phyloP scores from a whole-genome alignment of 1,139 yeast species.

The Pichia sp. region DNA sequence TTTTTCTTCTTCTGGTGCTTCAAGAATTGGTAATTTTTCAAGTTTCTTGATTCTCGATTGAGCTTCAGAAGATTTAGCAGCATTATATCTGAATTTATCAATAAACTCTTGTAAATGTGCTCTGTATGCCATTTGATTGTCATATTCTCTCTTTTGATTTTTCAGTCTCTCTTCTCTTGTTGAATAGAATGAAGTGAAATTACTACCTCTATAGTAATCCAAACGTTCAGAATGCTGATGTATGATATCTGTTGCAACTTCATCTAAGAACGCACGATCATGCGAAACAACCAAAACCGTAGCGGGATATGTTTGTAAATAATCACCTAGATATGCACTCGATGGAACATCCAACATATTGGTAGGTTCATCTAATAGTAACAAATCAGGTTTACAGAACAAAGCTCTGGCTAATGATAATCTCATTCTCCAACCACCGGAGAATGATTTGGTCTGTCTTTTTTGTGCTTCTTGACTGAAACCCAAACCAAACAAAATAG shows the following conservation, averaged over 20 bases:
- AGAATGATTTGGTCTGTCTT: conserved; percentile 78
- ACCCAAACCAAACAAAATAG: conserved; percentile 89
- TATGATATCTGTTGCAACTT: conserved; percentile 95
- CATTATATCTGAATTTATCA: conserved; percentile 94
- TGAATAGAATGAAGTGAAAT: conserved; percentile 86
- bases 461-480: conserved; percentile 83
- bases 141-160: conserved; percentile 90
- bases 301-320: conserved; percentile 81
- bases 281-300: conserved; percentile 95
- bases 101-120: conserved; percentile 89
- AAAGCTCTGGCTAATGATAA: conserved; percentile 95
- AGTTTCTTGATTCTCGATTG: conserved; percentile 94
- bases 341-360: conserved; percentile 99
- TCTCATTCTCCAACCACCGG: conserved; percentile 99
- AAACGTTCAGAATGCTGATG: conserved; percentile 96
- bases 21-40: conserved; percentile 87
- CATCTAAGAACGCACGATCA: conserved; percentile 93
- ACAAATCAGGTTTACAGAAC: conserved; percentile 91
- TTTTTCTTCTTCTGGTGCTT: conserved; percentile 92
- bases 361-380: conserved; percentile 94
- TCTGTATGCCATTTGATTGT: conserved; percentile 92
- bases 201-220: conserved; percentile 91
- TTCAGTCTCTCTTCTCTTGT: conserved; percentile 94
- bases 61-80: conserved; percentile 95
- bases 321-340: conserved; percentile 84